Evolutionary conservation across 2,329 filamentous ascomycete species (phyloP), one percentile per base, ranked within the genome.

Genomic region (Pseudogymnoascus sp.): DNA sequence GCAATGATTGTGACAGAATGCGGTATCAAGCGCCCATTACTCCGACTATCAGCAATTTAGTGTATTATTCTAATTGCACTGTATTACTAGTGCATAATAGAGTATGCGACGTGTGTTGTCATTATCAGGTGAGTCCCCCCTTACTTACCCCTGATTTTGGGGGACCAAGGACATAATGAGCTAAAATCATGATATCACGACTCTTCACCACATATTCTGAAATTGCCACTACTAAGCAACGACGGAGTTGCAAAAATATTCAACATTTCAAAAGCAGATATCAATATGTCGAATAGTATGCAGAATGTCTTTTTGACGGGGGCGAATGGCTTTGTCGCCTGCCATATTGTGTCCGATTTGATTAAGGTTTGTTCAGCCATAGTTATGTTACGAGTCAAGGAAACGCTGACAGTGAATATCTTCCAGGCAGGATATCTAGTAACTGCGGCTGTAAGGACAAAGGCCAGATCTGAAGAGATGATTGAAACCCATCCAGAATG

Each of bases 381-480:
- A 11, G 1, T 16, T 11, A 9, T 20, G 28, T 1, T 8, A 54
- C 14, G 33, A 54, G 0, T 2, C 1, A 18, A 54, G n/a, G 25
- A 2, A 33, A 54, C 30, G 8, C 47, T 54, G 6, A 54, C 16
- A 5, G 11, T 1, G 2, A 12, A 33, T 33, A 18, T 2, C 12
- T 54, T 33, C 2, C 14, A 58, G 47, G 30, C 20, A 16, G 33
- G 25, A 9, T 54, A 54, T 28, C 30, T 61, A 12, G 22, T 28
- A 30, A 60, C 39, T 16, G 63, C 75, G 1, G 79, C 77, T 2
- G 75, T 75, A 4, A 72, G 79, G 12, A 75, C 75, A 0, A 62
- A 74, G 5, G 72, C 72, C 16, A 81, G 81, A 61, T 77, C 77
- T 2, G 62, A 72, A 1, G 68, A 70, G 1, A 73, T 80, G 25